Evolutionary conservation across 768 basidiomycete species (phyloP).

Genomic region (Macrocybe gigantea): DNA sequence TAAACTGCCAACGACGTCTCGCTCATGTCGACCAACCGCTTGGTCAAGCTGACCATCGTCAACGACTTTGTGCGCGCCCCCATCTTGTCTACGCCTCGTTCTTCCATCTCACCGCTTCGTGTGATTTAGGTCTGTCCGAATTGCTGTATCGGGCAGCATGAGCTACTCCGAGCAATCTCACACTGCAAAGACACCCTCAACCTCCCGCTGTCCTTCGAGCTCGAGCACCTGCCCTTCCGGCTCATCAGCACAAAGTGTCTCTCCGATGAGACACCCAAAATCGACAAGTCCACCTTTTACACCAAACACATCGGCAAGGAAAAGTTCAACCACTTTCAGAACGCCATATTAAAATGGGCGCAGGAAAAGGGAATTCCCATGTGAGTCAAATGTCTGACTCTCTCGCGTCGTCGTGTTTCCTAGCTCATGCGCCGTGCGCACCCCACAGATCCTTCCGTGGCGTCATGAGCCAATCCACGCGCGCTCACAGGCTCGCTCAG

Average conservation of each 20-base stretch:
- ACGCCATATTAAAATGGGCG: conserved; percentile 44
- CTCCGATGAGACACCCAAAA: conserved; percentile 28
- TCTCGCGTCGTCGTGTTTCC: neutral
- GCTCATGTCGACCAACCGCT: conserved; percentile 30
- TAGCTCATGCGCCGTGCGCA: conserved; percentile 2
- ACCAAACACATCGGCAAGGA: conserved; percentile 48
- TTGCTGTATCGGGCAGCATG: conserved; percentile 49
- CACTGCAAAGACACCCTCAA: conserved; percentile 41
- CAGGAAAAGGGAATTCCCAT: conserved; percentile 52
- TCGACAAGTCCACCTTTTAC: conserved; percentile 37
- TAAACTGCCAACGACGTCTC: neutral
- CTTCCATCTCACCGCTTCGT: conserved; percentile 2
- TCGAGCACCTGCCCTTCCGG: conserved; percentile 48
- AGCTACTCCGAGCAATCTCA: conserved; percentile 43
- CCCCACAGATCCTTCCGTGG: conserved; percentile 49
- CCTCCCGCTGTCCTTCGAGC: conserved; percentile 43
- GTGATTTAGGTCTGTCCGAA: conserved; percentile 39
- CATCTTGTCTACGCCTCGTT: conserved; percentile 1
- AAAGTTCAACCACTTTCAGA: conserved; percentile 32
- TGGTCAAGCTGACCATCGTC: conserved; percentile 42
- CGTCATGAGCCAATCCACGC: conserved; percentile 56
- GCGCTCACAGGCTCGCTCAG: conserved; percentile 65
- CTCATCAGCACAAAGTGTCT: conserved; percentile 35
- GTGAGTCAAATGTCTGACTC: conserved; percentile 28
- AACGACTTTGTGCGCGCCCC: conserved; percentile 36